A percentile compares a stretch with the other conserved stretches of the same genome.
Evolutionary conservation across 495 filamentous ascomycete species (phyloP).

Genomic region (Neurospora sp.): DNA sequence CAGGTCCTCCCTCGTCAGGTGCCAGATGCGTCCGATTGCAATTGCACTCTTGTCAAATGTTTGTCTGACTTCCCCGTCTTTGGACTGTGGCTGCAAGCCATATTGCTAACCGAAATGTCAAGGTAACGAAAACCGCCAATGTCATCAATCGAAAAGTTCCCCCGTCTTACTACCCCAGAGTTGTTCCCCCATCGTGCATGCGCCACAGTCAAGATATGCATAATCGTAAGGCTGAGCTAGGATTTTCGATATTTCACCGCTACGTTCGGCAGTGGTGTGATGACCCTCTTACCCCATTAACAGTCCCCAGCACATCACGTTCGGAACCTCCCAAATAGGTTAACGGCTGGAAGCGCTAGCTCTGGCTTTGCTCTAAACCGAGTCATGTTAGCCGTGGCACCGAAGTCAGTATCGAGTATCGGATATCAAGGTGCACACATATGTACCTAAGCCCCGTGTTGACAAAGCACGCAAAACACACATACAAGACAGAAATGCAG

Average conservation of each 20-base stretch:
- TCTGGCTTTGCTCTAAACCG: not conserved
- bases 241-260: not conserved
- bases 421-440: not conserved
- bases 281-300: not conserved
- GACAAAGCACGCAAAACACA: not conserved
- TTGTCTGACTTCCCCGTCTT: not conserved
- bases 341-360: not conserved
- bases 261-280: not conserved
- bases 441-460: not conserved
- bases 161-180: not conserved
- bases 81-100: not conserved
- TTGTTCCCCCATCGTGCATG: not conserved
- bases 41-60: not conserved
- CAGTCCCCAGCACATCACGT: not conserved
- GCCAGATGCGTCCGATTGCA: too few species aligned
- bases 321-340: not conserved
- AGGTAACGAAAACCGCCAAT: not conserved
- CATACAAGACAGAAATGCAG: not conserved
- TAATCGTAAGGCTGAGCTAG: not conserved
- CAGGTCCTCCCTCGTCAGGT: not conserved
- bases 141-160: not conserved
- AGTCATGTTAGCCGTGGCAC: not conserved
- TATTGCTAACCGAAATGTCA: not conserved
- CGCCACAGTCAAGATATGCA: not conserved
- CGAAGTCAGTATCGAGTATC: not conserved